Evolutionary conservation across 306 rosid species (phyloP).

Genomic region (Inga laurina): DNA sequence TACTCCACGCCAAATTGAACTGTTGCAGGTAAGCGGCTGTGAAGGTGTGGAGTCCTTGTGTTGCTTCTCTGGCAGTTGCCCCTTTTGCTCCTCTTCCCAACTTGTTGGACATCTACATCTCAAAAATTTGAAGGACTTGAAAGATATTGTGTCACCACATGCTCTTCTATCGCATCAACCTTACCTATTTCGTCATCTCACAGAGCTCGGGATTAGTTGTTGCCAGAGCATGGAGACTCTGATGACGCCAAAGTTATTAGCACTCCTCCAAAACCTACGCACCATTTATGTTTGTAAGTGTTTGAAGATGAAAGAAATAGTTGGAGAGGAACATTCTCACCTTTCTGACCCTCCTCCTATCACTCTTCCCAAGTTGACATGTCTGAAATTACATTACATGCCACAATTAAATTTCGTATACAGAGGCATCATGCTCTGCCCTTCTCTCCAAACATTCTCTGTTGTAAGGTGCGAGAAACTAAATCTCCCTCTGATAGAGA

Average conservation of each 20-base stretch:
- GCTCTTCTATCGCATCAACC: background rate
- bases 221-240: background rate
- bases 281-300: fast-evolving
- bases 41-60: background rate
- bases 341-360: background rate
- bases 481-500: background rate
- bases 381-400: fast-evolving
- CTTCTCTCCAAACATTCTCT: background rate
- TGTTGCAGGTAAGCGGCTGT: fast-evolving
- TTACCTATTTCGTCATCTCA: background rate
- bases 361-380: background rate
- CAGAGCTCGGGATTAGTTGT: fast-evolving
- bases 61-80: background rate
- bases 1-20: background rate
- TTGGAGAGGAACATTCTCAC: background rate
- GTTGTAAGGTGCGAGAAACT: fast-evolving
- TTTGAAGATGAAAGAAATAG: background rate
- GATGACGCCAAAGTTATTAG: background rate
- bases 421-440: background rate
- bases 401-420: background rate
- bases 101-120: background rate
- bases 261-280: background rate
- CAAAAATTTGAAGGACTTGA: fast-evolving
- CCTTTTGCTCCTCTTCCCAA: background rate
- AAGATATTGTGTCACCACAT: background rate